Conservation (phyloP, 176 grass and related monocot species). For the Areca catechu region DNA sequence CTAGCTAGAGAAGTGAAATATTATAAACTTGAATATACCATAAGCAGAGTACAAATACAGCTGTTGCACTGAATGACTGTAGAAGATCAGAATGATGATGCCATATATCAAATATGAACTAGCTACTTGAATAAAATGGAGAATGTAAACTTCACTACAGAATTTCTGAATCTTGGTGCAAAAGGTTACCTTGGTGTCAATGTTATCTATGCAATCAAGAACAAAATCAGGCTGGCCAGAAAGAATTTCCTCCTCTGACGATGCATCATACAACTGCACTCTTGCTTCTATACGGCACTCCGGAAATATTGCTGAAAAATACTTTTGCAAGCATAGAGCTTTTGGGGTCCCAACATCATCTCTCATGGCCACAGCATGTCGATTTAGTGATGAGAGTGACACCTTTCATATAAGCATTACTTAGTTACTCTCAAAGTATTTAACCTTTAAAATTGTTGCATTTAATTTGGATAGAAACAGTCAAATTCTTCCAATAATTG, state of each 20-base stretch:
- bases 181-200: slow-evolving; percentile 77
- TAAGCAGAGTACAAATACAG: too few relatives aligned
- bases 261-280: slow-evolving; percentile 74
- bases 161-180: background rate
- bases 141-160: too few relatives aligned
- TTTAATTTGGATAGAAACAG: too few relatives aligned
- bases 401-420: slow-evolving; percentile 66
- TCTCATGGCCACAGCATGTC: slow-evolving; percentile 95
- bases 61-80: too few relatives aligned
- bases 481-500: too few relatives aligned
- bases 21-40: too few relatives aligned
- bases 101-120: too few relatives aligned
- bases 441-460: too few relatives aligned
- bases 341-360: slow-evolving; percentile 87
- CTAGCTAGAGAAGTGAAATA: too few relatives aligned
- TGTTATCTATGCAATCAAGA: slow-evolving; percentile 99
- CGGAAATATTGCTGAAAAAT: slow-evolving; percentile 87
- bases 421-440: slow-evolving; percentile 34
- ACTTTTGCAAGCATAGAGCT: slow-evolving; percentile 76
- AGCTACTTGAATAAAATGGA: too few relatives aligned
- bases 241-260: slow-evolving; percentile 76
- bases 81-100: too few relatives aligned
- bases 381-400: slow-evolving; percentile 85
- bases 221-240: slow-evolving; percentile 91
- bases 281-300: slow-evolving; percentile 85